phyloP scores from a whole-genome alignment of 768 basidiomycete species.

The Boletus fagicola region DNA sequence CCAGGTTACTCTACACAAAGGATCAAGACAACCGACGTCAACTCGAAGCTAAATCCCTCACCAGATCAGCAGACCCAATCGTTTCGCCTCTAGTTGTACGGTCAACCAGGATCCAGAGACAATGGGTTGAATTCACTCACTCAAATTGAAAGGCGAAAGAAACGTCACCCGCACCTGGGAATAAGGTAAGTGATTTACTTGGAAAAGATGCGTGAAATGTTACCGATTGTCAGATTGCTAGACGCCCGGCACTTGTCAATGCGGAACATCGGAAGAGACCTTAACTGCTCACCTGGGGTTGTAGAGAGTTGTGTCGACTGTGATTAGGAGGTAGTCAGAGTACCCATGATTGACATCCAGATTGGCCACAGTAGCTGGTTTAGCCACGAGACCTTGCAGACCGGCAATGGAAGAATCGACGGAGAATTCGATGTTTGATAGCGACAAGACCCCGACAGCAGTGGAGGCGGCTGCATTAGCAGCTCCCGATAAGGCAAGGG shows the following conservation, averaged over 20 bases:
- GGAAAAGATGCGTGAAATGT: background rate
- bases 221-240: conserved; percentile 41
- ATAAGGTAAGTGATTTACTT: conserved; percentile 37
- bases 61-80: conserved; percentile 60
- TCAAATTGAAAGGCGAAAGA: conserved; percentile 58
- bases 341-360: conserved; percentile 71
- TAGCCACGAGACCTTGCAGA: conserved; percentile 59
- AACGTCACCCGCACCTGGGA: conserved; percentile 60
- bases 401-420: conserved; percentile 60
- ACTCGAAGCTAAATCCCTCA: conserved; percentile 24
- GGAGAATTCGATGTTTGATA: conserved; percentile 56
- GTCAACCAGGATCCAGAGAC: background rate
- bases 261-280: background rate
- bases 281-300: conserved; percentile 54
- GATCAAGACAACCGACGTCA: background rate
- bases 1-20: conserved; percentile 44
- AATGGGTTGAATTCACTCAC: conserved; percentile 30
- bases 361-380: conserved; percentile 53
- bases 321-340: conserved; percentile 65
- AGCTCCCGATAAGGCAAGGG: conserved; percentile 51
- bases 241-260: conserved; percentile 1
- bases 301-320: conserved; percentile 54
- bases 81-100: conserved; percentile 40
- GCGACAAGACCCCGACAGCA: conserved; percentile 59
- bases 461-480: conserved; percentile 59